Percentiles rank a stretch among this genome's conserved stretches.
These are phyloP conservation scores for Euphorbia tirucalli DNA, from an alignment of 345 rosid species.

Conservation along the genomic window DNA sequence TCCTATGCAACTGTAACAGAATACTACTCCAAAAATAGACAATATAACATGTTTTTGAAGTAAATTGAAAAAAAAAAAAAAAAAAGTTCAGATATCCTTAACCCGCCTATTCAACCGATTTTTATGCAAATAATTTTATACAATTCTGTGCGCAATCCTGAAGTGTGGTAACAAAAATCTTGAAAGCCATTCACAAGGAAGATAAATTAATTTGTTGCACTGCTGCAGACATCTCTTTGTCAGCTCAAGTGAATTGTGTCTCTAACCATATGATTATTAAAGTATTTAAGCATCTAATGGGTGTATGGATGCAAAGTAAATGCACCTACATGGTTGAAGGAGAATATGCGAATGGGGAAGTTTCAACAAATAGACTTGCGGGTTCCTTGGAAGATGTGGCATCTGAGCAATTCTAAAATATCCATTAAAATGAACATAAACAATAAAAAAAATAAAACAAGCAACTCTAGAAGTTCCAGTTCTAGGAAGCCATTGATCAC, in stretches of 20 bases:
- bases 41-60: background rate
- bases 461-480: constrained; percentile 2
- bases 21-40: background rate
- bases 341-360: background rate
- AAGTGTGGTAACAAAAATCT: background rate
- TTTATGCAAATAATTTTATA: background rate
- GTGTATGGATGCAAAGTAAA: background rate
- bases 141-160: background rate
- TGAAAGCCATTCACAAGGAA: background rate
- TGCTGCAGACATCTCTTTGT: background rate
- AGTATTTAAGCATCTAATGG: background rate
- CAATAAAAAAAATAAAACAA: background rate
- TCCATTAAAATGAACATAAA: background rate
- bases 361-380: background rate
- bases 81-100: background rate
- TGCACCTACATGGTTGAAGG: background rate
- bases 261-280: background rate
- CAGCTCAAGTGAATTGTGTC: background rate
- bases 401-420: background rate
- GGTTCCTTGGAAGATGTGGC: background rate
- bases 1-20: background rate
- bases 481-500: background rate
- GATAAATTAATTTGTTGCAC: background rate
- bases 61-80: too few relatives aligned
- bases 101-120: background rate